Evolutionary conservation across 2,329 filamentous ascomycete genomes (phyloP), one percentile per base, ranked within the genome.

Genomic region (Ophiostoma ips): DNA sequence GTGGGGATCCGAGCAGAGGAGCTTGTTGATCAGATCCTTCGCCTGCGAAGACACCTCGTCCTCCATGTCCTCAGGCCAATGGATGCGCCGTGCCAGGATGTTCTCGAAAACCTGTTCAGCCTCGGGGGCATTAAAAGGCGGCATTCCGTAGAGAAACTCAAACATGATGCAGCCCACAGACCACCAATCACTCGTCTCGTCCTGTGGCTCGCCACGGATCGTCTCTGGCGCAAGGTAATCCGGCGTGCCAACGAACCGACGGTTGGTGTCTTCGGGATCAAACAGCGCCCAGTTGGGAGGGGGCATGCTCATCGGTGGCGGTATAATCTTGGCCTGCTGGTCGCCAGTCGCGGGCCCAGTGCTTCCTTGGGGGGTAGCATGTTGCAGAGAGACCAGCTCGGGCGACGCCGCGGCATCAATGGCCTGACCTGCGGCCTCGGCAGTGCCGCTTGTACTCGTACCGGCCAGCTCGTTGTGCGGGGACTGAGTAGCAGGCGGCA

Each of bases 121-220:
- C 45, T 89, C 88, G 18, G 75, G 72, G 1, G 87, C 92, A 63
- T 96, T 88, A 65, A 98, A 98, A 0, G 92, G 92, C 1, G 92
- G 92, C 52, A 87, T 83, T 1, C 92, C 92, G 61, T 87, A 96
- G 2, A 98, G 70, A 57, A 95, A 95, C 61, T 98, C 92, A 60
- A 95, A 98, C 65, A 96, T 71, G 58, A 98, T 96, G 64, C 94
- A 98, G 1, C 92, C 92, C n/a, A 98, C 75, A 19, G 92, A 96
- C 92, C 92, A 98, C 92, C 92, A 98, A 79, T 98, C 92, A 62
- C 92, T 96, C 57, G 90, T 92, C 64, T 96, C 90, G 61, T 98
- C 92, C 64, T 98, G 92, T 2, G 90, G 88, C 57, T 88, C 81
- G 46, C 94, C 92, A 56, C 87, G 89, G 61, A 98, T 94, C 0